Evolutionary conservation across 495 filamentous ascomycete species (phyloP).

Genomic region (Xylaria sp.): DNA sequence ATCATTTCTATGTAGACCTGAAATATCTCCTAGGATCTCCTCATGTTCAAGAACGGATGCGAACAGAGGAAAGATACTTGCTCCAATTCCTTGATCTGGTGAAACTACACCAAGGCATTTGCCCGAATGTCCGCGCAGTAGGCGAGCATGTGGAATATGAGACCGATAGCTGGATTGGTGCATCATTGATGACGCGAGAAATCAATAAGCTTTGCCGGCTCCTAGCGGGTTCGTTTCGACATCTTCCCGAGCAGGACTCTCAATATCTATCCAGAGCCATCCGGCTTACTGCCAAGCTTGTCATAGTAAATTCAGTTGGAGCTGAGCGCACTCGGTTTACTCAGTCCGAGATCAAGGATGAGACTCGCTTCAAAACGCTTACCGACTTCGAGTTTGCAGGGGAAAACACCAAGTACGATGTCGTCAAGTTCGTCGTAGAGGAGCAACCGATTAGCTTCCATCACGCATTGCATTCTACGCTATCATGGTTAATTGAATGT

Average conservation of each 20-base stretch:
- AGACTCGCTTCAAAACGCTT: constrained; percentile 78
- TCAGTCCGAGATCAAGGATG: constrained; percentile 87
- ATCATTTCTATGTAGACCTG: constrained; percentile 94
- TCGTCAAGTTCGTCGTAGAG: constrained; percentile 88
- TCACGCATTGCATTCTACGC: constrained; percentile 92
- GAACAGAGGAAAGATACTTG: constrained; percentile 83
- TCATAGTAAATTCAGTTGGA: constrained; percentile 85
- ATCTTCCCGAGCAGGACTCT: constrained; percentile 64
- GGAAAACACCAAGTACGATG: constrained; percentile 61
- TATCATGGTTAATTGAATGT: constrained; percentile 96
- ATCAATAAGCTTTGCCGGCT: constrained; percentile 91
- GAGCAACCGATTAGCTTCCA: constrained; percentile 95
- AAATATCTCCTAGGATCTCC: constrained; percentile 87
- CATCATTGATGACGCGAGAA: constrained; percentile 90
- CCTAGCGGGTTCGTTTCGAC: constrained; percentile 84
- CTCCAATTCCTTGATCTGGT: constrained; percentile 95
- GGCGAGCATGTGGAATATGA: constrained; percentile 98
- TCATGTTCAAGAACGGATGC: constrained; percentile 81
- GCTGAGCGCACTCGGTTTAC: constrained; percentile 86
- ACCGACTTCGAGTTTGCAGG: constrained; percentile 81
- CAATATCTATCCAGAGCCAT: constrained; percentile 75
- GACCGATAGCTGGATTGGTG: constrained; percentile 96
- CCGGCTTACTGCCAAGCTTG: constrained; percentile 73
- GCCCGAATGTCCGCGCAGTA: constrained; percentile 88
- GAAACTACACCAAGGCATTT: constrained; percentile 94